Evolutionary conservation across 257 asterid species (phyloP).

Genomic region (Schizonepeta tenuifolia): DNA sequence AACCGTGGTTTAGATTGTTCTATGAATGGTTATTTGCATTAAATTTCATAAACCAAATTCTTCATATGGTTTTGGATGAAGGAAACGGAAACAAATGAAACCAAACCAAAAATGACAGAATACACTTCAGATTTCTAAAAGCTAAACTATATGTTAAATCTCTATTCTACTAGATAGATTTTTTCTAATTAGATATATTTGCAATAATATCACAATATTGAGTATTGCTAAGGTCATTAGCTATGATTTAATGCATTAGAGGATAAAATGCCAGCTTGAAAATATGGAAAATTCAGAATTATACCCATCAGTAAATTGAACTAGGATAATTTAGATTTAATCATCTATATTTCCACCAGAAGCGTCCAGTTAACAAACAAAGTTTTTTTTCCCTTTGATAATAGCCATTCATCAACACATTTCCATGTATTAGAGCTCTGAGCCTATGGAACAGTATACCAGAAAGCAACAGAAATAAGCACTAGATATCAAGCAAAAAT

Average conservation of each 20-base stretch:
- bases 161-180: not conserved
- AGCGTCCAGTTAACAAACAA: not conserved
- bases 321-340: not conserved
- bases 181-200: too few relatives aligned
- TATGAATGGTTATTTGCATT: not conserved
- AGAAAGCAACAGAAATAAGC: not conserved
- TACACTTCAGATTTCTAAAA: not conserved
- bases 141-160: not conserved
- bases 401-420: slow-evolving; percentile 9
- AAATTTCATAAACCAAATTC: not conserved
- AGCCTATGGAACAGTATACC: not conserved
- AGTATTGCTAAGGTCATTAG: not conserved
- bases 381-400: not conserved
- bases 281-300: not conserved
- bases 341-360: not conserved
- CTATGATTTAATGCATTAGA: not conserved
- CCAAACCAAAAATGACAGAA: not conserved
- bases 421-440: not conserved
- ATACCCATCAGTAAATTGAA: not conserved
- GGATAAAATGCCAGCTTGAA: not conserved
- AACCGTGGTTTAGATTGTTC: not conserved
- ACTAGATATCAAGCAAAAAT: not conserved
- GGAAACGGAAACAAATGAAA: not conserved
- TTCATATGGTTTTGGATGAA: not conserved
- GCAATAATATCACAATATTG: not conserved